Evolutionary conservation across 805 yeast species (phyloP), one percentile per base, ranked within the genome.

Genomic region (Pichia eremophila): DNA sequence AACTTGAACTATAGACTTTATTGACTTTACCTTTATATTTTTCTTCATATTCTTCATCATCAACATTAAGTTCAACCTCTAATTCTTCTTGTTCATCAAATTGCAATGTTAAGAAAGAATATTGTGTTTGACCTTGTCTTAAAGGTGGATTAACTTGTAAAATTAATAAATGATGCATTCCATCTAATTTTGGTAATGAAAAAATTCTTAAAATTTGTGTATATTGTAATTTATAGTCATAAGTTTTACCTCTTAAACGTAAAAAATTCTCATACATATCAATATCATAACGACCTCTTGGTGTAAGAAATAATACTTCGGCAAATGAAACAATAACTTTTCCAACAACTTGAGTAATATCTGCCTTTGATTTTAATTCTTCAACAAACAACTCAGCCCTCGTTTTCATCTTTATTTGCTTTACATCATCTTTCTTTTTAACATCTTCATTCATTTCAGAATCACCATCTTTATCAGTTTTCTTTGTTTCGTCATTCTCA

Each of bases 251-350:
- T 59, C 99, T 81, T 45, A 93, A 74, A 62, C 98, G 81, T 66
- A 93, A 77, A 45, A 93, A 85, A 31, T 79, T 77, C 35, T 86
- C 81, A 67, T 86, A 93, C 81, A 93, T 83, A 66, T 91, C 97
- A 57, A 93, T 85, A 65, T 93, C 98, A 65, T 90, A 93, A 66
- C 99, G 91, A 54, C 99, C 99, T 75, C 99, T 83, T 59, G 99
- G 99, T 1, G 98, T 93, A 50, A 93, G 78, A 74, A 93, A 88
- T 62, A 91, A 74, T 5, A 90, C 80, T 58, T 91, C 98, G 44
- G 85, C 78, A 69, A 91, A 90, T 7, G 97, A 85, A 5, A 88
- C 96, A 63, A 93, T 84, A 9, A 96, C 93, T 54, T 90, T 95
- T 38, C 98, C 98, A 0, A 95, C 82, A 44, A 83, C 91, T 65